Percentiles rank a stretch among this genome's conserved stretches.
phyloP scores from a whole-genome alignment of 2,329 filamentous ascomycete species.

The Claviceps digitariae region DNA sequence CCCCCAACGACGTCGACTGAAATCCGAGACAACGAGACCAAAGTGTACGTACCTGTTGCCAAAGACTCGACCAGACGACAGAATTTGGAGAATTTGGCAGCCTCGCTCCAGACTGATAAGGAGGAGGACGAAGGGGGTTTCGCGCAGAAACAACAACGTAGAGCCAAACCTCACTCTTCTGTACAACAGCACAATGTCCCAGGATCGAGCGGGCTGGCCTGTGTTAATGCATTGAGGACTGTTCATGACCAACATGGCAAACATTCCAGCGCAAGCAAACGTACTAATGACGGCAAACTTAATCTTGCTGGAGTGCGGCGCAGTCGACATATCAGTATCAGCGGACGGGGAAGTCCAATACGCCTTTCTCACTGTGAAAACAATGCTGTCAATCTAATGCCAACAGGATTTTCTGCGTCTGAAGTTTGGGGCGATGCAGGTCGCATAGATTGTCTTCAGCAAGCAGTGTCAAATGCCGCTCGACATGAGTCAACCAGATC shows the following conservation, averaged over 20 bases:
- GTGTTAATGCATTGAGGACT: not conserved
- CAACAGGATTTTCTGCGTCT: not conserved
- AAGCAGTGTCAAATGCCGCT: not conserved
- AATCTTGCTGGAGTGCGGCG: not conserved
- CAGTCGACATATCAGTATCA: constrained; percentile 1
- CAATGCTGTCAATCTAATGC: not conserved
- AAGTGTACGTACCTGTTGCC: not conserved
- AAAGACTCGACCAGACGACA: not conserved
- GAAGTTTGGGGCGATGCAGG: not conserved
- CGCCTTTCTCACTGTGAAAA: not conserved
- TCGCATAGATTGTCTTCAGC: not conserved
- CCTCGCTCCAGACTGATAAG: not conserved
- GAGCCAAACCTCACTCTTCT: not conserved
- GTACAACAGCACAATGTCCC: not conserved
- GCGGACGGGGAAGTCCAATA: constrained; percentile 4
- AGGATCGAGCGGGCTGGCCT: not conserved
- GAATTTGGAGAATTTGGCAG: not conserved
- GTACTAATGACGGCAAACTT: not conserved
- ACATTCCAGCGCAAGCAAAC: not conserved
- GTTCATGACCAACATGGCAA: not conserved
- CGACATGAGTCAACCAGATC: not conserved
- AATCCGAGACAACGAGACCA: not conserved
- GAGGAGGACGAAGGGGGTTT: not conserved
- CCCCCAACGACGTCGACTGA: not conserved
- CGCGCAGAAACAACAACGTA: not conserved